Base-by-base conservation (phyloP, 768 basidiomycete genomes). In the Baorangia bicolor region DNA sequence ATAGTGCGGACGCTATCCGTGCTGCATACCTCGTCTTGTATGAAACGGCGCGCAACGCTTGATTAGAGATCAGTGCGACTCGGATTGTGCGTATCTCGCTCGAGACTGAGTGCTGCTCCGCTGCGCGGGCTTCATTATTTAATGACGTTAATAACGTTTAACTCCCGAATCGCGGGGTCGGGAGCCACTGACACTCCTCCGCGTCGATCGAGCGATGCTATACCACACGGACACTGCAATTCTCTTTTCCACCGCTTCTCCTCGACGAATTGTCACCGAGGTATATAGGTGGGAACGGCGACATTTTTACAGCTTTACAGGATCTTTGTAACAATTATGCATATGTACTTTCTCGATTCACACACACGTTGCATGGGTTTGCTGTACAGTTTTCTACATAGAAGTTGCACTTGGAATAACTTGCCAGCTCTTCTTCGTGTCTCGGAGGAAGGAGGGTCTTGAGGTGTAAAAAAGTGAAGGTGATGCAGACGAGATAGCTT, bases 21-120 rank as follows among this genome's bases (percentile, higher is more conserved):
- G 21, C 63, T 1, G 67, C 68, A 16, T 69, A 69, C 14, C 61
- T 68, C 2, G 43, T 68, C 33, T 21, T 68, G 52, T 69, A 69
- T 44, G 56, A 59, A 18, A 51, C 11, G 30, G 37, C 27, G 31
- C 1, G 4, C 8, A 12, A 27, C 4, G 7, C 40, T 21, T 63
- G 46, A 57, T 8, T 5, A 9, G 34, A 30, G 1, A 33, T 28
- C 30, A 21, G 30, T n/a, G 12, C 21, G n/a, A 25, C 16, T 33
- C 34, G 21, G 53, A n/a, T 4, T 49, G 33, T 16, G 25, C 1
- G 16, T 48, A 30, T 28, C 5, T 21, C 25, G n/a, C n/a, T n/a
- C n/a, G n/a, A 14, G 27, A 30, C 30, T 16, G 27, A 25, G 42
- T 13, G 31, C 23, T 23, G 43, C 2, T 12, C 5, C 12, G n/a